Evolutionary conservation across 129 eudicot genomes (phyloP).

Genomic region (Ambrosia trifida): DNA sequence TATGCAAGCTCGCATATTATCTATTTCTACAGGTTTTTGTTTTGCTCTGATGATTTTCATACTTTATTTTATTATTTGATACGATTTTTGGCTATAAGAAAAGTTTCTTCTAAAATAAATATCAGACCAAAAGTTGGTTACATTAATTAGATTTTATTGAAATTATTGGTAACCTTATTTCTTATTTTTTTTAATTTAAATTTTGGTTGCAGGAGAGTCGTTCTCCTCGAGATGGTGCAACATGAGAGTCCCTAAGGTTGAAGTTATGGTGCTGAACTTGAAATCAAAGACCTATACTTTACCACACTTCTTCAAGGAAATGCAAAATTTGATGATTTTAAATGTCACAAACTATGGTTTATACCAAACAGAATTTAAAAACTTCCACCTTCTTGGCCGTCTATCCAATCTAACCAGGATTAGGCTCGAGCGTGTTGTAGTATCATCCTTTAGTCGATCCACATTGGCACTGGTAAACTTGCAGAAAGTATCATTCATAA

Average conservation of each 20-base stretch:
- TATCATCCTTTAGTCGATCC: slow-evolving; percentile 31
- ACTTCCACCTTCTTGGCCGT: slow-evolving; percentile 27
- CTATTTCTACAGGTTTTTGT: slow-evolving; percentile 49
- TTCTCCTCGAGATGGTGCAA: slow-evolving; percentile 43
- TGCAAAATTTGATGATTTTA: slow-evolving; percentile 42
- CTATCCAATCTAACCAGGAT: slow-evolving; percentile 39
- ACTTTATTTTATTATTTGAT: too few relatives aligned
- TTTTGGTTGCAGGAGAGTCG: slow-evolving; percentile 35
- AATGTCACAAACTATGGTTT: slow-evolving; percentile 48
- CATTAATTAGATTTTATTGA: background rate
- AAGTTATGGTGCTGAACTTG: slow-evolving; percentile 50
- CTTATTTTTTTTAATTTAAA: background rate
- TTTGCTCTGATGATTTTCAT: background rate
- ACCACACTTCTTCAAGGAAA: slow-evolving; percentile 39
- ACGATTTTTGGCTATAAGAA: too few relatives aligned
- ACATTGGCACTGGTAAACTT: slow-evolving; percentile 28
- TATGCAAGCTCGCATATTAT: slow-evolving; percentile 38
- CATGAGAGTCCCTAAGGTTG: slow-evolving; percentile 35
- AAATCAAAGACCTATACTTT: slow-evolving; percentile 33
- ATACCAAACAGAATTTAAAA: slow-evolving; percentile 22
- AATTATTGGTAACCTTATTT: background rate
- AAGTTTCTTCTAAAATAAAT: too few relatives aligned
- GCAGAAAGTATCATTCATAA: too few relatives aligned
- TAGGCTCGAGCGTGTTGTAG: slow-evolving; percentile 37
- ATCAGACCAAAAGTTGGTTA: too few relatives aligned